These are phyloP conservation scores for Alternaria brassicicola DNA, from an alignment of 2,329 filamentous ascomycete species.

Conservation along the genomic window DNA sequence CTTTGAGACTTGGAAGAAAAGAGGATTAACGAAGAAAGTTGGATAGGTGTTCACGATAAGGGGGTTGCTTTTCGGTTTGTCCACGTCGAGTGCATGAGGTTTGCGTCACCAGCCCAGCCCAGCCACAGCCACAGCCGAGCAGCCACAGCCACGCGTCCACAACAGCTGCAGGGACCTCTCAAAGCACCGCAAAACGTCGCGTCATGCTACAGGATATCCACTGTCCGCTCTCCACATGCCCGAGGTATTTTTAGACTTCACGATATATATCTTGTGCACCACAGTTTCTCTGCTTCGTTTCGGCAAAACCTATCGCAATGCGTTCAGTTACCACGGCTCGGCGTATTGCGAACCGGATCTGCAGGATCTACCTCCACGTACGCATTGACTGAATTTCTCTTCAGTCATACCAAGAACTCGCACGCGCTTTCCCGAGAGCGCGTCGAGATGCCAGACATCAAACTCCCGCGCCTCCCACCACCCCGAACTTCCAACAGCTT, in stretches of 20 bases:
- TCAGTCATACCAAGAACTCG: constrained; percentile 12
- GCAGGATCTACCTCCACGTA: constrained; percentile 10
- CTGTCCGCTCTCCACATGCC: not conserved
- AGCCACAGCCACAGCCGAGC: constrained; percentile 12
- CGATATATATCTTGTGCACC: not conserved
- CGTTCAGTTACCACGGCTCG: constrained; percentile 5
- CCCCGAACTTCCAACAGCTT: constrained; percentile 1
- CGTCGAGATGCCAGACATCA: constrained; percentile 10
- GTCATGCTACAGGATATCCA: not conserved
- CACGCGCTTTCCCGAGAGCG: constrained; percentile 11
- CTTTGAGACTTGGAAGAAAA: not conserved
- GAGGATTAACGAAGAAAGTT: not conserved
- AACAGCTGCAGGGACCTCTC: not conserved
- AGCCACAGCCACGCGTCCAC: constrained; percentile 17
- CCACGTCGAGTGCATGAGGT: constrained; percentile 1
- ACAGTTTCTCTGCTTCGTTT: not conserved
- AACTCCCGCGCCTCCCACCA: not conserved
- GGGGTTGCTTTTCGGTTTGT: not conserved
- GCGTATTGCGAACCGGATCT: constrained; percentile 10
- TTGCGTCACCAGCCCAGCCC: constrained; percentile 13
- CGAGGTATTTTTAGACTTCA: constrained; percentile 12
- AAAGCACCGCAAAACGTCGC: not conserved
- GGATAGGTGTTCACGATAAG: not conserved
- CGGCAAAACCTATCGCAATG: constrained; percentile 7
- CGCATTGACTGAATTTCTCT: constrained; percentile 14